phyloP scores from a whole-genome alignment of 352 stramenopile genomes.

The Globisporangium spinosum region DNA sequence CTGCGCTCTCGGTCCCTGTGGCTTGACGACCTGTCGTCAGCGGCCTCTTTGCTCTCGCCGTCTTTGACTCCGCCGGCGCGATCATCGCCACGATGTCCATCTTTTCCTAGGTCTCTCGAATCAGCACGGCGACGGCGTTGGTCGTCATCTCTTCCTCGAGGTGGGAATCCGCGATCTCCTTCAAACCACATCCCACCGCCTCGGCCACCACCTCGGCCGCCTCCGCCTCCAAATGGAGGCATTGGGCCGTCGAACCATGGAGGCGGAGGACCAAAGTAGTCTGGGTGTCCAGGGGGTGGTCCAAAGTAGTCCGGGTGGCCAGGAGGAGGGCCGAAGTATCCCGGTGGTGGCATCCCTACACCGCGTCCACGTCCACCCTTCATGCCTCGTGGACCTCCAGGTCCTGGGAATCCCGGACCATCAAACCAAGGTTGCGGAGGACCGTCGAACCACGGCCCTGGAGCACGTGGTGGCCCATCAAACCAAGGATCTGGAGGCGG shows the following conservation, averaged over 20 bases:
- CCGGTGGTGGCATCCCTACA: slow-evolving; percentile 51
- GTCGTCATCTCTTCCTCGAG: slow-evolving; percentile 41
- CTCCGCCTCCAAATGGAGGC: slow-evolving; percentile 44
- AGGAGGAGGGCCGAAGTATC: slow-evolving; percentile 66
- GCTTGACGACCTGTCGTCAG: neutral
- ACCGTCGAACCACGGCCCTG: slow-evolving; percentile 73
- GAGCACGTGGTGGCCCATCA: slow-evolving; percentile 54
- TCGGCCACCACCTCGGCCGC: slow-evolving; percentile 34
- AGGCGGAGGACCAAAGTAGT: slow-evolving; percentile 70
- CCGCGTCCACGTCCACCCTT: slow-evolving; percentile 49
- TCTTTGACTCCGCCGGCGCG: slow-evolving; percentile 20
- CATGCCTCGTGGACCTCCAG: slow-evolving; percentile 25
- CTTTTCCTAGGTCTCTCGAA: slow-evolving; percentile 34
- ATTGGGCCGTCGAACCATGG: slow-evolving; percentile 68
- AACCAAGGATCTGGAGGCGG: slow-evolving; percentile 62
- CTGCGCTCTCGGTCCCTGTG: slow-evolving; percentile 19
- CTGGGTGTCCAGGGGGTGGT: slow-evolving; percentile 60
- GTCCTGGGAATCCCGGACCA: slow-evolving; percentile 53
- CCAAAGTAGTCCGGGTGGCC: slow-evolving; percentile 63
- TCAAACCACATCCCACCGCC: slow-evolving; percentile 45
- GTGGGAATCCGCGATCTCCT: slow-evolving; percentile 31
- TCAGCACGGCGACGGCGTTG: slow-evolving; percentile 39
- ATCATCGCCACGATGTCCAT: slow-evolving; percentile 20
- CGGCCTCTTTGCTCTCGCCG: slow-evolving; percentile 24
- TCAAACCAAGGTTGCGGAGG: slow-evolving; percentile 76